Base-by-base conservation (phyloP, 345 rosid genomes). In the Aquilaria malaccensis region DNA sequence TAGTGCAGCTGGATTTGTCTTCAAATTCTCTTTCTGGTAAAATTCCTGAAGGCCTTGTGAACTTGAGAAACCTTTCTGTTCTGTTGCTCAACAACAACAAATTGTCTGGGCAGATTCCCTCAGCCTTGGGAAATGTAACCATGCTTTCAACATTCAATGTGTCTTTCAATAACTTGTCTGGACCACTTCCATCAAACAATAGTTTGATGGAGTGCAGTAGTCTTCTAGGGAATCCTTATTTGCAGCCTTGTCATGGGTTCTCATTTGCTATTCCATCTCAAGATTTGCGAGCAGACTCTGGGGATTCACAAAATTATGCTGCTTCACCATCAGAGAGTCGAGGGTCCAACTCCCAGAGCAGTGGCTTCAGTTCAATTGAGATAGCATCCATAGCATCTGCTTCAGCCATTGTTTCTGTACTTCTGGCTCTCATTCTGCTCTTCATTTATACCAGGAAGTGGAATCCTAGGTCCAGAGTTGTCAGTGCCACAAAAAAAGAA, bases 321-420 rank as follows among this genome's bases (percentile, higher is more conserved):
- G 64, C 79, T 60, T 70, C 68, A 49, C 68, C 81, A 3, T 68
- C 72, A 15, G 64, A 45, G 13, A 10, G 48, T 10, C 9, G 50
- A 48, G 6, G 37, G 11, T 37, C 31, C 22, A 49, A 33, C 10
- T 55, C 56, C 32, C 67, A 45, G 14, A 62, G 58, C 62, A 13
- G 7, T 31, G 81, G 70, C 22, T 69, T 84, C 54, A 80, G 66
- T 13, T 74, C 88, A 9, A 82, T 85, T 7, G 91, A 85, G 76
- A 70, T 85, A 57, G 87, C 91, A 61, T 80, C 85, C 0, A 71
- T 85, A 58, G 73, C 80, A 10, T 82, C 88, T 9, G 91, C 88
- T 52, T 85, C 91, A 2, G 79, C 77, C 55, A 82, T 85, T 11
- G 78, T 85, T 52, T 80, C 82, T 0, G 91, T 85, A 58, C 85